These are phyloP conservation scores for Xylariaceae sp. DNA, from an alignment of 2,329 filamentous ascomycete genomes.

Conservation along the genomic window DNA sequence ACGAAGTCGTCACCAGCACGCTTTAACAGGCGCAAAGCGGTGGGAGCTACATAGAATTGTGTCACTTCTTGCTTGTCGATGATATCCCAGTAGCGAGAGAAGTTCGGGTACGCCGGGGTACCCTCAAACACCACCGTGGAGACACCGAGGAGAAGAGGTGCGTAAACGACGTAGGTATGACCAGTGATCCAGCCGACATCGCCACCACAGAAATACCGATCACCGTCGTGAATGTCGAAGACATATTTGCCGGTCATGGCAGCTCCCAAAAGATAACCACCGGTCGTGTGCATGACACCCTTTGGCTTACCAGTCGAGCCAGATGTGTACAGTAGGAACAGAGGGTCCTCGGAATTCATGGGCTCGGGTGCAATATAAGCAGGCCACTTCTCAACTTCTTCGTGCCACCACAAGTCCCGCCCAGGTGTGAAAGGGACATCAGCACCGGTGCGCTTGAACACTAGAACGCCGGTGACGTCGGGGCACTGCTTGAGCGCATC, in stretches of 20 bases:
- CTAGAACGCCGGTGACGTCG: conserved; percentile 78
- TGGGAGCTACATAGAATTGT: conserved; percentile 97
- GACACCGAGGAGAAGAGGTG: conserved; percentile 87
- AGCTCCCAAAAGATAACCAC: conserved; percentile 89
- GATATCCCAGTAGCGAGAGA: conserved; percentile 98
- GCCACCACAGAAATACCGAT: conserved; percentile 95
- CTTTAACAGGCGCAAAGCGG: conserved; percentile 88
- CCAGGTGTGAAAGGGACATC: conserved; percentile 88
- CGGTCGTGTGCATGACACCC: conserved; percentile 97
- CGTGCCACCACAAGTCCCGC: conserved; percentile 96
- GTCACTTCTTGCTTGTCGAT: conserved; percentile 93
- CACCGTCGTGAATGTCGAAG: conserved; percentile 93
- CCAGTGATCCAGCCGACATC: conserved; percentile 99
- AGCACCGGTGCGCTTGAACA: conserved; percentile 92
- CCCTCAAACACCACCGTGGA: conserved; percentile 97
- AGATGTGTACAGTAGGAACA: conserved; percentile 97
- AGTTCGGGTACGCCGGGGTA: conserved; percentile 94
- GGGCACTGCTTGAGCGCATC: conserved; percentile 96
- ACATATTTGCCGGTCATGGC: conserved; percentile 97
- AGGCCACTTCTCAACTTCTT: conserved; percentile 96
- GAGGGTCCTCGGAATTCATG: conserved; percentile 90
- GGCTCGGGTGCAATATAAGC: conserved; percentile 84
- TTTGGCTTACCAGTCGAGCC: conserved; percentile 98
- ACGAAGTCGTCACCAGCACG: conserved; percentile 92
- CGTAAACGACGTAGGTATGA: conserved; percentile 97